phyloP scores from a whole-genome alignment of 306 rosid species.

The Sophora flavescens region DNA sequence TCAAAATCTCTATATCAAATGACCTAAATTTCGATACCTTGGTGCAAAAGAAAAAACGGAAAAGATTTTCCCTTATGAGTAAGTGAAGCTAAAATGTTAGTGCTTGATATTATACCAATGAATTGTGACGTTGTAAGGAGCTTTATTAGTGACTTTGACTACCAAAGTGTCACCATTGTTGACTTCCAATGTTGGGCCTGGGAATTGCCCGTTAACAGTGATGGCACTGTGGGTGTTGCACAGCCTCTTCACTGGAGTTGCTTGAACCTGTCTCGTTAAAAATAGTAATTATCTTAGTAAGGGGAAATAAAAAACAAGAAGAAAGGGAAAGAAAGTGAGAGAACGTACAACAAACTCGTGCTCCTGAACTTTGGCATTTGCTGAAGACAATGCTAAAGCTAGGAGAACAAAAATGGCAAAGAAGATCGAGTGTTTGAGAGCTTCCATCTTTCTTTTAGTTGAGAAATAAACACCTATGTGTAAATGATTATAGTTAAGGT shows the following conservation, averaged over 20 bases:
- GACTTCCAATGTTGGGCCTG: conserved; percentile 91
- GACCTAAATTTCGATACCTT: no score
- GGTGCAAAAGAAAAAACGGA: not conserved
- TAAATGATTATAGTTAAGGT: not conserved
- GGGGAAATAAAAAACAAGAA: not conserved
- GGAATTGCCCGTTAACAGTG: conserved; percentile 90
- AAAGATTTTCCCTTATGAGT: not conserved
- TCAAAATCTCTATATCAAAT: no score
- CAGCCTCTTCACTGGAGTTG: conserved; percentile 98
- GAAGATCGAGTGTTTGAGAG: conserved; percentile 44
- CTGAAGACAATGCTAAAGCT: conserved; percentile 60
- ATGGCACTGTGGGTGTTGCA: conserved; percentile 83
- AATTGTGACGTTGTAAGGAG: conserved; percentile 85
- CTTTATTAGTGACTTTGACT: conserved; percentile 83
- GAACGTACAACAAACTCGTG: conserved; percentile 82
- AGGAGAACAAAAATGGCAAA: conserved; percentile 63
- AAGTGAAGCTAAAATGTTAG: not conserved
- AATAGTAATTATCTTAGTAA: not conserved
- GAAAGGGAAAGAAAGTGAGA: not conserved
- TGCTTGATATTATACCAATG: conserved; percentile 67
- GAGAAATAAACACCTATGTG: not conserved
- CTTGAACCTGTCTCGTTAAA: conserved; percentile 67
- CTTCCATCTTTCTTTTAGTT: conserved; percentile 45
- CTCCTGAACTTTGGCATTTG: conserved; percentile 63
- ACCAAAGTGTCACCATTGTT: conserved; percentile 85